Evolutionary conservation across 73 alveolate genomes (phyloP), one percentile per base, ranked within the genome.

Genomic region (Paramecium caudatum): DNA sequence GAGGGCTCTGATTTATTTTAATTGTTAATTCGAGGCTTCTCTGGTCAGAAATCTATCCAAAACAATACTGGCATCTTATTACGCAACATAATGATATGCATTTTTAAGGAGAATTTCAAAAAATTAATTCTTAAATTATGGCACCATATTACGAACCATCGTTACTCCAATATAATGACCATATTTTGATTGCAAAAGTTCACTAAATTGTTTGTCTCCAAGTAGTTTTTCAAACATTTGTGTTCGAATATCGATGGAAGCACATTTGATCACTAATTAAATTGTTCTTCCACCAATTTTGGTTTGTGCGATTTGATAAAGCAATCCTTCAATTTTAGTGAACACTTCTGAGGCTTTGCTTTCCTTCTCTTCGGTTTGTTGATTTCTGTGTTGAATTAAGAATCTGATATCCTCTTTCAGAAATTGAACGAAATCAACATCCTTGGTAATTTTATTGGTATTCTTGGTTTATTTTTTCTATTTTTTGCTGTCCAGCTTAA

Each of bases 141-240:
- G 45, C 6, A 74, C 47, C 88, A 74, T 74, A 45, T 74, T 74
- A 8, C 88, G 36, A 74, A 74, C 47, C 88, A 74, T 74, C 3
- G 88, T 74, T 21, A 74, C 43, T 37, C 88, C 88, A 41, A 74
- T 74, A 74, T 74, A 74, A 25, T 74, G 88, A n/a, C 88, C 88
- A 74, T 74, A 74, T 74, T 45, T 74, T 8, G 88, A 39, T 74
- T 74, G 21, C 43, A 74, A 21, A 17, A 74, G 32, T 74, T 74
- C 88, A 16, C 39, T 27, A 74, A 74, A 74, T 37, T 16, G 21
- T 45, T 74, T 74, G 12, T 74, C 88, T 21, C 32, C 43, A 43
- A 74, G 21, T 41, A 74, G n/a, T 74, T 74, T 37, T 19, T 30
- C 21, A 74, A 74, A 74, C 19, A 74, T 43, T 74, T 74, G 32